Conservation (phyloP, 1,139 yeast species). For the Diutina mesorugosa region DNA sequence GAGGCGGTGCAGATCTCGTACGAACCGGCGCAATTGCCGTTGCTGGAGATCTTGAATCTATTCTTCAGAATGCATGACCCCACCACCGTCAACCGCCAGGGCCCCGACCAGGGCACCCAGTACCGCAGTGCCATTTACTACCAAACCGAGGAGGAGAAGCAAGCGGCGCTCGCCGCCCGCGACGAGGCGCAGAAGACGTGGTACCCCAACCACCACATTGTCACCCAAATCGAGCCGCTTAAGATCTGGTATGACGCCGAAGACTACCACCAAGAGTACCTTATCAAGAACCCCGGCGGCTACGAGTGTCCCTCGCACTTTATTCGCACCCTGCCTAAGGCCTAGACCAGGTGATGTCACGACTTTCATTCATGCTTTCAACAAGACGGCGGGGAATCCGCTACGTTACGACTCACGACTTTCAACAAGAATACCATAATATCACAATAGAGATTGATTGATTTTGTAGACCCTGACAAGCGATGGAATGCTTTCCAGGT, state of each 20-base stretch:
- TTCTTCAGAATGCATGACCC: slow-evolving; percentile 91
- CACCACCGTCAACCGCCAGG: slow-evolving; percentile 50
- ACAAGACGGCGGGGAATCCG: neutral
- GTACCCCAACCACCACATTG: slow-evolving; percentile 32
- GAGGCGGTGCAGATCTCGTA: slow-evolving; percentile 76
- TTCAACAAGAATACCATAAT: neutral
- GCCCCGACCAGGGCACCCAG: slow-evolving; percentile 76
- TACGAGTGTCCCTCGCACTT: slow-evolving; percentile 86
- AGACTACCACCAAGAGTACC: slow-evolving; percentile 78
- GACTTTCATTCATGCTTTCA: neutral
- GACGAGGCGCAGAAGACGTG: slow-evolving; percentile 23
- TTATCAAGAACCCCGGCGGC: slow-evolving; percentile 69
- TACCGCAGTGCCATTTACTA: slow-evolving; percentile 70
- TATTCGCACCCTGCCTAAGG: slow-evolving; percentile 14
- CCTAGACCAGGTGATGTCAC: slow-evolving; percentile 3
- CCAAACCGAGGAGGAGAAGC: slow-evolving; percentile 32
- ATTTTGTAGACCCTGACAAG: too few relatives aligned
- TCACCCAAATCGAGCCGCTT: slow-evolving; percentile 59
- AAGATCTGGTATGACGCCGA: slow-evolving; percentile 81
- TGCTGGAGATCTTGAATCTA: slow-evolving; percentile 60
- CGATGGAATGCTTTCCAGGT: too few relatives aligned
- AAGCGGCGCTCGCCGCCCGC: slow-evolving; percentile 15
- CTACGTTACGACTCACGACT: neutral
- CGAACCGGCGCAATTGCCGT: slow-evolving; percentile 51
- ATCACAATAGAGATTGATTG: too few relatives aligned